Evolutionary conservation across 1,284 basidiomycete species (phyloP).

Genomic region (Grifola frondosa): DNA sequence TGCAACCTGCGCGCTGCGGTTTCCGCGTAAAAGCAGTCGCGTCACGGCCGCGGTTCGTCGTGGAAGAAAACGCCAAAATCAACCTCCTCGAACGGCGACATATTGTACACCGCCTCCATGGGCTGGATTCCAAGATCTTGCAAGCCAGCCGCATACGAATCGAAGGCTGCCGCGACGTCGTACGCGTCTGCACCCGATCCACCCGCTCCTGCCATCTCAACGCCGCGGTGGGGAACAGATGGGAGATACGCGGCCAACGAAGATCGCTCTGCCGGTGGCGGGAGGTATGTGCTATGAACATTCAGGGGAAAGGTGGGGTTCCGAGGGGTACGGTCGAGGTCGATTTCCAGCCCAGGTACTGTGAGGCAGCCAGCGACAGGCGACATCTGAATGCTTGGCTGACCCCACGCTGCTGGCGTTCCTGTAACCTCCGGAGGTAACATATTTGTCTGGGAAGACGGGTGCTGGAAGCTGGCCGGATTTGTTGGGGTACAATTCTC

Average conservation of each 20-base stretch:
- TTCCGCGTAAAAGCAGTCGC: no score
- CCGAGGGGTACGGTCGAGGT: slow-evolving; percentile 26
- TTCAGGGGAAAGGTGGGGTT: slow-evolving; percentile 18
- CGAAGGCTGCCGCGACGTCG: slow-evolving; percentile 17
- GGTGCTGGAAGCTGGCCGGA: neutral
- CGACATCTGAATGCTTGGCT: neutral
- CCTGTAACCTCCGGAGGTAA: slow-evolving; percentile 1
- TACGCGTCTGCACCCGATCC: slow-evolving; percentile 7
- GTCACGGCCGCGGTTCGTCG: no score
- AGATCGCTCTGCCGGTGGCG: no score
- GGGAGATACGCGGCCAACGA: no score
- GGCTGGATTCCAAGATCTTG: slow-evolving; percentile 18
- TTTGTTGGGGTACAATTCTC: neutral
- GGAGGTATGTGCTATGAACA: slow-evolving; percentile 6
- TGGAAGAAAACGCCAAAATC: slow-evolving; percentile 19
- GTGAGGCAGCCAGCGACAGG: slow-evolving; percentile 3
- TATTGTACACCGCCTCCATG: slow-evolving; percentile 8
- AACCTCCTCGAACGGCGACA: slow-evolving; percentile 14
- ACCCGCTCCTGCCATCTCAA: neutral
- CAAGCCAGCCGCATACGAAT: slow-evolving; percentile 24
- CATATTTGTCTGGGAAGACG: neutral
- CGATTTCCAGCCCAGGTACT: slow-evolving; percentile 11
- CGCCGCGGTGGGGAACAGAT: slow-evolving; percentile 1
- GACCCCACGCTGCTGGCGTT: neutral
- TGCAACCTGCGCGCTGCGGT: no score